Base-by-base conservation (phyloP, 2,329 filamentous ascomycete species). In the Ramularia endophylla region DNA sequence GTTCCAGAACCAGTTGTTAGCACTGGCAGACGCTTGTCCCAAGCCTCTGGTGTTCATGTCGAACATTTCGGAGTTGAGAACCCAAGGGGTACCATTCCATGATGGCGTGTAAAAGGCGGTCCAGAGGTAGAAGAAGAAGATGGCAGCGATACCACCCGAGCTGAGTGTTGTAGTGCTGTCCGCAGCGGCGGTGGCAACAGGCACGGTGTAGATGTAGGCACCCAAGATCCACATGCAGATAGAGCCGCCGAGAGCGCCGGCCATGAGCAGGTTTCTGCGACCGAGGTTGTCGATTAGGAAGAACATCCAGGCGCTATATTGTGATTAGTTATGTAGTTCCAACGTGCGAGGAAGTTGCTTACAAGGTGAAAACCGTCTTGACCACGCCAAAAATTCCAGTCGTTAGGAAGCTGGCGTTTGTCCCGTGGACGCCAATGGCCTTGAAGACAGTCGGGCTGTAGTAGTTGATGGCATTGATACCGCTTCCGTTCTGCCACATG, bases 391-490 rank as follows among this genome's bases (percentile, higher is more conserved):
- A 88, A 48, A 88, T 78, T 17, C 85, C 85, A 0, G 84, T 88
- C 0, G 83, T 85, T 27, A 83, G 65, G 47, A 83, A 70, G 9
- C 72, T 70, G 4, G 72, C 73, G 40, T 74, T 81, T 17, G 74
- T 77, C 4, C 77, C 76, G 1, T 64, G 71, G 11, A 85, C 67
- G 11, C 81, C 81, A 29, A 85, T 75, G 9, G 72, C 75, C 46
- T 73, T 73, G 70, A 87, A 86, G 8, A 87, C 75, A 0, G 76
- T 82, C 0, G 83, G 82, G 1, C 69, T 73, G 63, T 83, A 86
- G 65, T 87, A 87, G 68, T 87, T 87, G 67, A 85, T 81, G 15
- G 83, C 83, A 52, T 87, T 87, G 67, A 87, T 87, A 2, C 84
- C 84, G 3, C 69, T 73, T 36, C 81, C 81, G 54, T 90, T 90